phyloP scores from a whole-genome alignment of 495 filamentous ascomycete genomes.

The Xylaria nigripes region DNA sequence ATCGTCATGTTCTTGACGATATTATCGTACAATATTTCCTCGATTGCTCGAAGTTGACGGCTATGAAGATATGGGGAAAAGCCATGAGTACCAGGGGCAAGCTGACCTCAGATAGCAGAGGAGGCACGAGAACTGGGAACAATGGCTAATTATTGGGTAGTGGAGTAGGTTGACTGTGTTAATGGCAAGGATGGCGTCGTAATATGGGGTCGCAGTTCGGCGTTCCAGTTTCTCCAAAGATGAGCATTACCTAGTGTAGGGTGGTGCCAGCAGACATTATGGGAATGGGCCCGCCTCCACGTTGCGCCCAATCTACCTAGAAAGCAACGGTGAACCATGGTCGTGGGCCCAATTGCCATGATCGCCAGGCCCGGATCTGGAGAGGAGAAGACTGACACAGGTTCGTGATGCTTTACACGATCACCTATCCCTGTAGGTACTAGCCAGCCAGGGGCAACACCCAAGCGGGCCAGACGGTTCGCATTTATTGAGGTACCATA shows the following conservation, averaged over 20 bases:
- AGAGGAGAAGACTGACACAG: background rate
- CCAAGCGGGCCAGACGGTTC: background rate
- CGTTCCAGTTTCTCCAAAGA: conserved; percentile 6
- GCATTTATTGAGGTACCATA: too few relatives aligned
- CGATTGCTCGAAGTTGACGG: conserved; percentile 1
- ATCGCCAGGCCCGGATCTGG: conserved; percentile 7
- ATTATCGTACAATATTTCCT: background rate
- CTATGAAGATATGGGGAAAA: background rate
- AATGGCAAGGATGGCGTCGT: background rate
- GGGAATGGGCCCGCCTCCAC: conserved; percentile 8
- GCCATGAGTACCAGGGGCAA: conserved; percentile 5
- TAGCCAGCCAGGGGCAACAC: background rate
- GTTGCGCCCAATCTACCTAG: conserved; percentile 6
- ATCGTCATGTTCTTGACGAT: background rate
- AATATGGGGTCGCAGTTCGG: conserved; percentile 1
- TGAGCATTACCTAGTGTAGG: background rate
- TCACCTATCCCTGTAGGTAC: background rate
- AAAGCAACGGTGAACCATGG: background rate
- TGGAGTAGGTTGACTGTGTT: background rate
- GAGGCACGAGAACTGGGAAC: background rate
- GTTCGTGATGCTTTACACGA: background rate
- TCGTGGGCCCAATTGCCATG: background rate
- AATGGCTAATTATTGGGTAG: conserved; percentile 4
- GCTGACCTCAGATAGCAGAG: conserved; percentile 1
- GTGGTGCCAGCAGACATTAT: conserved; percentile 1